These are phyloP conservation scores for Coniochaeta sp. DNA, from an alignment of 2,329 filamentous ascomycete species.

Conservation along the genomic window DNA sequence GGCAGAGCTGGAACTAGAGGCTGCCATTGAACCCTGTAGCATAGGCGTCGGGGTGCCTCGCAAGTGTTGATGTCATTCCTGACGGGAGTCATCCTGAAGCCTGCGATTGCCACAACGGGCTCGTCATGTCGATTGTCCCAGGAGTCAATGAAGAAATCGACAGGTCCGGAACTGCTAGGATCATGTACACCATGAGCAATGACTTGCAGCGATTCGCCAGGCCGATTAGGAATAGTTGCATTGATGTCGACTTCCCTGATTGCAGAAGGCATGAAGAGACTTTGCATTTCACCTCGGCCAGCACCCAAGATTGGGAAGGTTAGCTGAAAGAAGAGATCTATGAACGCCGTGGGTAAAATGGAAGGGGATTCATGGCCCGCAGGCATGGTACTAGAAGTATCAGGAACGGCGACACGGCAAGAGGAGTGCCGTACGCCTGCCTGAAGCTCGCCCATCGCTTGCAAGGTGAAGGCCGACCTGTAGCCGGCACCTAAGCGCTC, in stretches of 20 bases:
- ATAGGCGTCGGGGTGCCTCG: neutral
- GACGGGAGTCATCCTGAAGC: neutral
- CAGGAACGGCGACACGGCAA: neutral
- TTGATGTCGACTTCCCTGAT: neutral
- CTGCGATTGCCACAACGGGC: neutral
- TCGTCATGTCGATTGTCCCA: constrained; percentile 1
- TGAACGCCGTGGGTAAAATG: neutral
- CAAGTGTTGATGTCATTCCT: neutral
- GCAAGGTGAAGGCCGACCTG: neutral
- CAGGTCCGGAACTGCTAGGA: neutral
- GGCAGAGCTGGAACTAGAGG: neutral
- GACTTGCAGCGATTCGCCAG: neutral
- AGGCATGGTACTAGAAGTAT: neutral
- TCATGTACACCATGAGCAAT: neutral
- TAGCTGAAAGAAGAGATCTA: neutral
- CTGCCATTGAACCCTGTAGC: neutral
- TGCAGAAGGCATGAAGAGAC: neutral
- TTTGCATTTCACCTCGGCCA: neutral
- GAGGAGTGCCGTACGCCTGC: neutral
- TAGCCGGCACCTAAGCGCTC: neutral
- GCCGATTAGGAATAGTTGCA: neutral
- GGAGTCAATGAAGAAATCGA: neutral
- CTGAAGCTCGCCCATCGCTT: neutral
- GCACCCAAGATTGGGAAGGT: neutral
- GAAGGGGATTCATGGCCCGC: neutral